phyloP scores from a whole-genome alignment of 2,329 filamentous ascomycete species.

The Xylaria sp. region DNA sequence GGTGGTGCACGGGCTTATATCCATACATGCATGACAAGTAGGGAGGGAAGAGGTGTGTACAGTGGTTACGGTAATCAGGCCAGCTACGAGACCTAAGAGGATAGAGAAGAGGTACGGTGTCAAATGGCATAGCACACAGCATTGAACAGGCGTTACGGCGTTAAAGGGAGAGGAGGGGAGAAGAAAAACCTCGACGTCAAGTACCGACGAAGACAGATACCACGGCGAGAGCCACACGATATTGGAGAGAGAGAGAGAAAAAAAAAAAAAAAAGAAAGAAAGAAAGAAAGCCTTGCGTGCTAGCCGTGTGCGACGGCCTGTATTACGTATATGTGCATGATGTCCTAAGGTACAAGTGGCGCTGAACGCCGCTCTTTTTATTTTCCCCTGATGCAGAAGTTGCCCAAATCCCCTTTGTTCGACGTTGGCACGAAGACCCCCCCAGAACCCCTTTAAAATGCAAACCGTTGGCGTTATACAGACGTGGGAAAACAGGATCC shows the following conservation, averaged over 20 bases:
- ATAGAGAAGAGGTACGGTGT: neutral
- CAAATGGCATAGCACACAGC: neutral
- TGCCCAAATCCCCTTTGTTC: conserved; percentile 19
- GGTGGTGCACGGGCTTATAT: neutral
- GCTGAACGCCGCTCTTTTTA: conserved; percentile 24
- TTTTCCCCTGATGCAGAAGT: conserved; percentile 29
- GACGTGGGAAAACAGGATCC: conserved; percentile 15
- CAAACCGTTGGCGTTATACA: conserved; percentile 32
- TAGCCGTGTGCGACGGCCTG: conserved; percentile 3
- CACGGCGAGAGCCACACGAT: conserved; percentile 13
- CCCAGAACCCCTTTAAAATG: conserved; percentile 31
- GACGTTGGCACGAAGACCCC: conserved; percentile 15
- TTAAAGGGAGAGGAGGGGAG: conserved; percentile 7
- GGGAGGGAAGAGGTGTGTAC: neutral
- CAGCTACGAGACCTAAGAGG: neutral
- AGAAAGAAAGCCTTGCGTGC: conserved; percentile 2
- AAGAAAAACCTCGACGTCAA: neutral
- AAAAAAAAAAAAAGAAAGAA: too few relatives aligned
- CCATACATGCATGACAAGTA: neutral
- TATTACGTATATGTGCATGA: conserved; percentile 30
- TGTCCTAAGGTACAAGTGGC: conserved; percentile 24
- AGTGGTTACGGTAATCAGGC: neutral
- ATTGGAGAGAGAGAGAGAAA: conserved; percentile 11
- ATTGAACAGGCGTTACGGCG: conserved; percentile 27
- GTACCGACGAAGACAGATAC: conserved; percentile 14